phyloP scores from a whole-genome alignment of 306 rosid species.

The Ochetophila trinervis region DNA sequence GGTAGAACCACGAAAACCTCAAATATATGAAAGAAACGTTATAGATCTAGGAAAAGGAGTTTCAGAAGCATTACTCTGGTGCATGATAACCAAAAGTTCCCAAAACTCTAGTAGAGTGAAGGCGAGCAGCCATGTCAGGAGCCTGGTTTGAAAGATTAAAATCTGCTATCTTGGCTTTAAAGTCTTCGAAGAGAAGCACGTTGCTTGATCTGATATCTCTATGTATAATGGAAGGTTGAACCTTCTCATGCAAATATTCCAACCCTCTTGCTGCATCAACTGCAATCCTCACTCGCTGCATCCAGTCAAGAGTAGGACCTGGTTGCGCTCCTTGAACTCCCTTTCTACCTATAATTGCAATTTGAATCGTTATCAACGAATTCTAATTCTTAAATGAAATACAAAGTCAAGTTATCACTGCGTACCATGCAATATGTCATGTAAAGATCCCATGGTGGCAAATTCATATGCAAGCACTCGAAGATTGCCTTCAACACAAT shows the following conservation, averaged over 20 bases:
- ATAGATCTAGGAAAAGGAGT: slow-evolving; percentile 7
- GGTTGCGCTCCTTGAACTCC: slow-evolving; percentile 64
- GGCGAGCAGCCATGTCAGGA: slow-evolving; percentile 62
- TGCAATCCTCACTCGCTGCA: slow-evolving; percentile 57
- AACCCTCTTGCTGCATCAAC: slow-evolving; percentile 55
- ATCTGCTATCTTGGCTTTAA: slow-evolving; percentile 53
- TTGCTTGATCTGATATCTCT: slow-evolving; percentile 55
- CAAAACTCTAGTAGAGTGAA: slow-evolving; percentile 55
- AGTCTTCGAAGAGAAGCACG: slow-evolving; percentile 53
- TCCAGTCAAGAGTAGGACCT: slow-evolving; percentile 55
- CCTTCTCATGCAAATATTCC: slow-evolving; percentile 58
- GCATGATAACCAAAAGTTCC: slow-evolving; percentile 62
- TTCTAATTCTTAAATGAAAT: slow-evolving; percentile 1
- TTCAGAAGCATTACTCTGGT: slow-evolving; percentile 42
- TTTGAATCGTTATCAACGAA: background rate
- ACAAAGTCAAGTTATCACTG: background rate
- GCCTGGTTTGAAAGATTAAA: slow-evolving; percentile 58
- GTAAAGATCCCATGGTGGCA: slow-evolving; percentile 99
- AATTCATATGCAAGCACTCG: slow-evolving; percentile 93
- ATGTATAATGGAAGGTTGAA: slow-evolving; percentile 45
- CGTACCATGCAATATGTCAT: slow-evolving; percentile 91
- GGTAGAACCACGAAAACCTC: background rate
- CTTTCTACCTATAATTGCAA: slow-evolving; percentile 38
- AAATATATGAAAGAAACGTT: background rate
- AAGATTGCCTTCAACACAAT: slow-evolving; percentile 91